Conservation (phyloP, 2,329 filamentous ascomycete species). For the Aspergillus fijiensis region DNA sequence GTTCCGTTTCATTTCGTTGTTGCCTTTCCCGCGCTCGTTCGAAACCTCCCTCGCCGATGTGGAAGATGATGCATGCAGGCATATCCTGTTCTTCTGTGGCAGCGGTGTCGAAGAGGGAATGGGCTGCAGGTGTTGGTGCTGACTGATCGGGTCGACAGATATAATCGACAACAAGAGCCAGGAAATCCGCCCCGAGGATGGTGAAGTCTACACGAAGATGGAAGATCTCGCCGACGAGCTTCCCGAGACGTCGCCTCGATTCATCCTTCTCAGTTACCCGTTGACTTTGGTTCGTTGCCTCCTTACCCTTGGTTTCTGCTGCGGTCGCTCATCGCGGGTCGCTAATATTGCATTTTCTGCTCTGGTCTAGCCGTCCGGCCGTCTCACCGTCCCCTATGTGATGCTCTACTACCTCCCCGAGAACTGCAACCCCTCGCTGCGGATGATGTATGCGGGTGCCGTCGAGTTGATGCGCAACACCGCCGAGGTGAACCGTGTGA, state of each 20-base stretch:
- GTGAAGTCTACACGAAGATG: constrained; percentile 77
- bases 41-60: not conserved
- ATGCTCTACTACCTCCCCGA: constrained; percentile 91
- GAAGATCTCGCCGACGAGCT: constrained; percentile 82
- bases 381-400: constrained; percentile 87
- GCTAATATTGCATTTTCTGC: not conserved
- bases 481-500: constrained; percentile 80
- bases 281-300: constrained; percentile 68
- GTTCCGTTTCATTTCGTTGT: constrained; percentile 20
- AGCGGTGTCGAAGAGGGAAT: too few relatives aligned
- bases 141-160: constrained; percentile 55
- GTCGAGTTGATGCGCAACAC: constrained; percentile 95
- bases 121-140: not conserved
- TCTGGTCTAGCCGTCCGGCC: constrained; percentile 66
- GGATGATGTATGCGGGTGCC: constrained; percentile 93
- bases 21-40: constrained; percentile 8
- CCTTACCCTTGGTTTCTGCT: not conserved
- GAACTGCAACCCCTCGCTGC: constrained; percentile 80
- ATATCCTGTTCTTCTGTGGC: too few relatives aligned
- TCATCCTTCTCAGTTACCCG: constrained; percentile 86
- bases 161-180: constrained; percentile 86
- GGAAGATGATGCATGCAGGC: not conserved
- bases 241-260: constrained; percentile 87
- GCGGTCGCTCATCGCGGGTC: not conserved
- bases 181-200: constrained; percentile 82